Conservation (phyloP, 2,329 filamentous ascomycete genomes). For the Alternaria arbusti region DNA sequence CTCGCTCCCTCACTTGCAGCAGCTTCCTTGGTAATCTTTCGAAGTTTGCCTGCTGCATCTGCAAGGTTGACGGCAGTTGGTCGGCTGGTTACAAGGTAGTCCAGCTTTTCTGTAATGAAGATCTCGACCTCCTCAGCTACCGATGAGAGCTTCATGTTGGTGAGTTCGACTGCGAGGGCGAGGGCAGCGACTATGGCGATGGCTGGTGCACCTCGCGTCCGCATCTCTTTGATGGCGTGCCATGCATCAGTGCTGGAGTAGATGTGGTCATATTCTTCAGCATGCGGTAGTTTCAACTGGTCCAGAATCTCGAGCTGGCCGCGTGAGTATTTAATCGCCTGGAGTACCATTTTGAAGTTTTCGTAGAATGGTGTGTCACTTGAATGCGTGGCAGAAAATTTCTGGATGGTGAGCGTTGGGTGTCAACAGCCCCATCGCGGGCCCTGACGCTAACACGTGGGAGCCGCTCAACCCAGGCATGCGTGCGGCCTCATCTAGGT, state of each 20-base stretch:
- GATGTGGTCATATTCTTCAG: slow-evolving; percentile 78
- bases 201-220: slow-evolving; percentile 81
- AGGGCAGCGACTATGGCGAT: slow-evolving; percentile 98
- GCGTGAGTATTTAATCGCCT: slow-evolving; percentile 78
- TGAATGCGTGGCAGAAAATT: slow-evolving; percentile 20
- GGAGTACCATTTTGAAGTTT: slow-evolving; percentile 60
- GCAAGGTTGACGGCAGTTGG: slow-evolving; percentile 95
- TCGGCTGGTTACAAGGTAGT: slow-evolving; percentile 86
- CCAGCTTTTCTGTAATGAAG: slow-evolving; percentile 77
- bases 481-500: neutral
- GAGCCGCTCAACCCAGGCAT: neutral
- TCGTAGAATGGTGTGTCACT: slow-evolving; percentile 12
- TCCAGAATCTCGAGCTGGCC: slow-evolving; percentile 79
- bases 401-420: slow-evolving; percentile 29
- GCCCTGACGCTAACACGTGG: slow-evolving; percentile 20
- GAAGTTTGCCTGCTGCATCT: slow-evolving; percentile 85
- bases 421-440: slow-evolving; percentile 19
- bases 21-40: slow-evolving; percentile 63
- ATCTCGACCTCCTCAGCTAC: slow-evolving; percentile 66
- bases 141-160: slow-evolving; percentile 60
- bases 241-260: slow-evolving; percentile 76
- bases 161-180: slow-evolving; percentile 83
- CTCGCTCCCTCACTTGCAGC: slow-evolving; percentile 53
- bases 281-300: slow-evolving; percentile 81
- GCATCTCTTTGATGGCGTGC: slow-evolving; percentile 83